Evolutionary conservation across 23 red algal genomes (phyloP).

Genomic region (Cyanidiococcus yangmingshanensis): DNA sequence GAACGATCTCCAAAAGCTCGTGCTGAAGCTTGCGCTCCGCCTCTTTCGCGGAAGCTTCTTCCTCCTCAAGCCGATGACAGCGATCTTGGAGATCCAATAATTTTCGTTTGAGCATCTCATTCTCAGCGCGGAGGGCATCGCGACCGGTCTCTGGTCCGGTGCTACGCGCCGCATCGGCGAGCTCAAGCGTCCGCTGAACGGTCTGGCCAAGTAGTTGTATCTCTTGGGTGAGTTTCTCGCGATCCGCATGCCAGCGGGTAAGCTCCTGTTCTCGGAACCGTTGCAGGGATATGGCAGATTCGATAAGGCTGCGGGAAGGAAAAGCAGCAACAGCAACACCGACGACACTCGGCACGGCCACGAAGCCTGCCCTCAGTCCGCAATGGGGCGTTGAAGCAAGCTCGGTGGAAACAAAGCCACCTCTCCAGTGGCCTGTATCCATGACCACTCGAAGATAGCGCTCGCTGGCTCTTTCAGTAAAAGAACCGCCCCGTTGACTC

Average conservation of each 20-base stretch:
- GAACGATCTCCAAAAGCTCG: not conserved
- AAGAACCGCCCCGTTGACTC: not conserved
- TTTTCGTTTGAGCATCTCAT: not conserved
- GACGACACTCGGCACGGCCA: not conserved
- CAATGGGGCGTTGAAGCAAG: too few species aligned
- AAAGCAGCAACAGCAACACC: not conserved
- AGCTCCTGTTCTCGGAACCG: not conserved
- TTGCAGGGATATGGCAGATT: not conserved
- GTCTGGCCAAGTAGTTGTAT: not conserved
- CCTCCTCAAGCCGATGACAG: not conserved
- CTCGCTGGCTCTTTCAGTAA: too few species aligned
- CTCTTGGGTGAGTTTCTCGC: not conserved
- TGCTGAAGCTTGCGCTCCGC: constrained; percentile 1
- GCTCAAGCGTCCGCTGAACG: not conserved
- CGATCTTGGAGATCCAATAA: not conserved
- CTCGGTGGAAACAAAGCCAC: too few species aligned
- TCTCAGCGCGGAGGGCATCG: not conserved
- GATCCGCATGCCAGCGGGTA: not conserved
- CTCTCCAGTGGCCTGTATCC: too few species aligned
- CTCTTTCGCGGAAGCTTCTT: not conserved
- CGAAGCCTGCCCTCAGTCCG: too few species aligned
- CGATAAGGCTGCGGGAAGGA: not conserved
- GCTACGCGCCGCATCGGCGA: too few species aligned
- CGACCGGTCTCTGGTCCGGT: not conserved
- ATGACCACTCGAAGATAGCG: too few species aligned